Percentiles rank a stretch among this genome's conserved stretches.
These are phyloP conservation scores for Myxozyma geophila DNA, from an alignment of 805 yeast species.

Conservation along the genomic window DNA sequence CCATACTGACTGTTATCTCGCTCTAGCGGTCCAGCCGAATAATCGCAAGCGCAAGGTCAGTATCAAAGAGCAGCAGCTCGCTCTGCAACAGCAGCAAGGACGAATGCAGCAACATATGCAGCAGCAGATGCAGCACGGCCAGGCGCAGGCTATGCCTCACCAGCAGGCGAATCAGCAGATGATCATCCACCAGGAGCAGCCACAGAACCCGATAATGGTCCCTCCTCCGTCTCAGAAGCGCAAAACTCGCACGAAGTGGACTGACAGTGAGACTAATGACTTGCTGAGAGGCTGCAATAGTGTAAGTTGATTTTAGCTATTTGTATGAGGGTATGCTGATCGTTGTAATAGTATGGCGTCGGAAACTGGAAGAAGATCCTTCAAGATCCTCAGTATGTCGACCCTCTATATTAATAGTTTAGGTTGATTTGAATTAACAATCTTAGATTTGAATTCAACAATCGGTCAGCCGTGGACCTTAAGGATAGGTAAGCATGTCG, in stretches of 20 bases:
- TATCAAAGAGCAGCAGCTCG: slow-evolving; percentile 3
- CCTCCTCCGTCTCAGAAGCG: slow-evolving; percentile 27
- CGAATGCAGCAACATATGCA: slow-evolving; percentile 11
- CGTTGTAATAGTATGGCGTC: slow-evolving; percentile 29
- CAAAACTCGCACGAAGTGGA: slow-evolving; percentile 45
- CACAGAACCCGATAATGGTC: slow-evolving; percentile 6
- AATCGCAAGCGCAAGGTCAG: slow-evolving; percentile 15
- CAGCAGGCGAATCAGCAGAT: slow-evolving; percentile 13
- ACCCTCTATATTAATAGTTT: not conserved
- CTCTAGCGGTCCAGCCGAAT: slow-evolving; percentile 12
- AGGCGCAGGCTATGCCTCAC: slow-evolving; percentile 8
- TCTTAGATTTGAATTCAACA: slow-evolving; percentile 45
- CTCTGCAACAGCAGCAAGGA: slow-evolving; percentile 15
- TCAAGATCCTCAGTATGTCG: slow-evolving; percentile 44
- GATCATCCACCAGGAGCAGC: slow-evolving; percentile 19
- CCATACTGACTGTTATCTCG: not conserved
- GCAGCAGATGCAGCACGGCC: slow-evolving; percentile 15
- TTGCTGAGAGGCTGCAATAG: slow-evolving; percentile 51
- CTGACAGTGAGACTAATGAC: slow-evolving; percentile 50
- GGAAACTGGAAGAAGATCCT: slow-evolving; percentile 55
- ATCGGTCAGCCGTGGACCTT: slow-evolving; percentile 53
- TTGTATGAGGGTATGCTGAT: not conserved
- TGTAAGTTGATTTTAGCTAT: slow-evolving; percentile 14
- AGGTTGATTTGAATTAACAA: not conserved
- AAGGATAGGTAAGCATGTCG: slow-evolving; percentile 43